These are phyloP conservation scores for Russula vinacea DNA, from an alignment of 768 basidiomycete species.

Conservation along the genomic window DNA sequence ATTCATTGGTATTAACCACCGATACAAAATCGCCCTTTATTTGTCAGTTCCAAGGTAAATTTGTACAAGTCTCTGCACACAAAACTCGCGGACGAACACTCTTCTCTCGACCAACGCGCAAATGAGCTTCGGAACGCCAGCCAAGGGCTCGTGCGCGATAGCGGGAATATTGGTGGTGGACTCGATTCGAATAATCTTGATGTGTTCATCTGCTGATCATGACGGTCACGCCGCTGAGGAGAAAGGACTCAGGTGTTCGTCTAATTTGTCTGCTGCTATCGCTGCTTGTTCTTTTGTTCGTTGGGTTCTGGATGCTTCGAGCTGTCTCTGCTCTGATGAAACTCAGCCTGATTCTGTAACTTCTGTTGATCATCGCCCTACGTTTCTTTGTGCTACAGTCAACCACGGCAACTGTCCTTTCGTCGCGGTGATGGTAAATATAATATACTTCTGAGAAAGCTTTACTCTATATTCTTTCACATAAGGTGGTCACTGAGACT, in stretches of 20 bases:
- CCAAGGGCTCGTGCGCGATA: slow-evolving; percentile 43
- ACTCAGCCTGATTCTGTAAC: too few relatives aligned
- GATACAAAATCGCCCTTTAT: not conserved
- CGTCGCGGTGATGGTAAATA: not conserved
- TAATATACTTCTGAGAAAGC: too few relatives aligned
- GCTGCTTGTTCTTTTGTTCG: not conserved
- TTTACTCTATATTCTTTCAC: not conserved
- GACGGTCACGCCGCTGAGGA: not conserved
- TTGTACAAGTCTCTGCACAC: slow-evolving; percentile 46
- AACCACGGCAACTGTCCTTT: not conserved
- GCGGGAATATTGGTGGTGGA: slow-evolving; percentile 39
- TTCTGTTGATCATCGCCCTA: not conserved
- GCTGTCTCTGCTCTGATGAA: not conserved
- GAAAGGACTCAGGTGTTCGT: not conserved
- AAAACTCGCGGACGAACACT: slow-evolving; percentile 43
- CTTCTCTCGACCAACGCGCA: slow-evolving; percentile 42
- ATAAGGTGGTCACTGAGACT: not conserved
- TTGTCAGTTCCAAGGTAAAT: slow-evolving; percentile 45
- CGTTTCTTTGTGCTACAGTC: not conserved
- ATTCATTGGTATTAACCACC: not conserved
- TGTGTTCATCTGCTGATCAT: not conserved
- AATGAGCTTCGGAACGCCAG: slow-evolving; percentile 40
- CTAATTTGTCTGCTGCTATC: not conserved
- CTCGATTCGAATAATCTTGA: not conserved
- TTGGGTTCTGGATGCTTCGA: not conserved